Evolutionary conservation across 306 rosid species (phyloP).

Genomic region (Mimosa bimucronata): DNA sequence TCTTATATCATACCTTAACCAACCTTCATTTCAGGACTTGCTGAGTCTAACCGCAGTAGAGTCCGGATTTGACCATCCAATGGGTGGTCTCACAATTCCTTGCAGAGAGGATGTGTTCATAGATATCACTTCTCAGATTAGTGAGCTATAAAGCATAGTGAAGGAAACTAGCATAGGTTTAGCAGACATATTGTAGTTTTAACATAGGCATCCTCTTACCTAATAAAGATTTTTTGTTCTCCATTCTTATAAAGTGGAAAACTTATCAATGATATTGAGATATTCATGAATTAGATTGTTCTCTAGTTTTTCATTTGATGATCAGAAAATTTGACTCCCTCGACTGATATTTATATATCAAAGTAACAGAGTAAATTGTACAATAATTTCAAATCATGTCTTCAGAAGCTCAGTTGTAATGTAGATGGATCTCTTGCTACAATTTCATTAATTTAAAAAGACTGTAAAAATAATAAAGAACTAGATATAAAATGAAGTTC

Average conservation of each 20-base stretch:
- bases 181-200: neutral
- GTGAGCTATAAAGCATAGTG: neutral
- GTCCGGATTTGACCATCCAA: neutral
- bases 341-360: too few species aligned
- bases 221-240: slow-evolving; percentile 5
- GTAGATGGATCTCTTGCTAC: too few species aligned
- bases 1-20: neutral
- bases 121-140: neutral
- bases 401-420: too few species aligned
- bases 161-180: slow-evolving; percentile 3
- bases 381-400: too few species aligned
- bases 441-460: too few species aligned
- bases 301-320: neutral
- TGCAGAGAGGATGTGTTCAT: neutral
- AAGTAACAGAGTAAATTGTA: too few species aligned
- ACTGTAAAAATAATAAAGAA: too few species aligned
- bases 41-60: neutral
- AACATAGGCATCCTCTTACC: neutral
- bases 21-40: slow-evolving; percentile 25
- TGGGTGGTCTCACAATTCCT: slow-evolving; percentile 3
- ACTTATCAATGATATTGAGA: neutral
- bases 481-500: neutral
- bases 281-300: neutral
- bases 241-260: neutral
- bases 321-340: neutral